Base-by-base conservation (phyloP, 257 asterid species). In the Ophiorrhiza pumila region DNA sequence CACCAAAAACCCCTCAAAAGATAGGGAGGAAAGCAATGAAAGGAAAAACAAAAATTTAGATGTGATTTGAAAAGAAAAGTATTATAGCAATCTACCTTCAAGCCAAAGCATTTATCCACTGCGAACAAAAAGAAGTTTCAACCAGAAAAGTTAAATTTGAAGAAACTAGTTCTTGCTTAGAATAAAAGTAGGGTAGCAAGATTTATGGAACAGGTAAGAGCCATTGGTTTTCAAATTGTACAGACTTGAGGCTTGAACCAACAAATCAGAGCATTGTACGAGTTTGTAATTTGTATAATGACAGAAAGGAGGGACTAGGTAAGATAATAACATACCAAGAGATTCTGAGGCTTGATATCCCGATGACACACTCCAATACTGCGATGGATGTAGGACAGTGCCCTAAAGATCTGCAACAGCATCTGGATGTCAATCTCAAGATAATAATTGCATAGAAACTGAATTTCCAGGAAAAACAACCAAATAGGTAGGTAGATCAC, bases 301-400 rank as follows among this genome's bases (percentile, higher is more conserved):
- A 6, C 4, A 6, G 4, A 3, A 37, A 50, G 46, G 34, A 20
- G 59, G 64, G 47, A 59, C 32, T 53, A 56, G 71, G 68, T 35
- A 32, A 66, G 61, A 68, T 47, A 70, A 52, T 14, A 78, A 53
- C 81, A 25, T 86, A 93, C 98, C 97, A 93, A 83, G 75, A 93
- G 86, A 76, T 93, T 93, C 78, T 93, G 98, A 85, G 98, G 97
- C 83, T 93, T 93, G 86, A 93, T 93, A 87, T 93, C 98, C 82
- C 98, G 89, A 82, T 93, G 98, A 74, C 97, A 93, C 75, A 93
- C 96, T 81, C 96, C 94, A 77, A 93, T 80, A 67, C 90, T 77
- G 49, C 91, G 88, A 83, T 93, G 97, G 77, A 93, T 89, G 82
- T 91, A 93, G 66, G 96, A 87, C 80, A 93, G 83, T 22, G 98